Evolutionary conservation across 164 flowering plant species (phyloP).

Genomic region (Magnolia sinica): DNA sequence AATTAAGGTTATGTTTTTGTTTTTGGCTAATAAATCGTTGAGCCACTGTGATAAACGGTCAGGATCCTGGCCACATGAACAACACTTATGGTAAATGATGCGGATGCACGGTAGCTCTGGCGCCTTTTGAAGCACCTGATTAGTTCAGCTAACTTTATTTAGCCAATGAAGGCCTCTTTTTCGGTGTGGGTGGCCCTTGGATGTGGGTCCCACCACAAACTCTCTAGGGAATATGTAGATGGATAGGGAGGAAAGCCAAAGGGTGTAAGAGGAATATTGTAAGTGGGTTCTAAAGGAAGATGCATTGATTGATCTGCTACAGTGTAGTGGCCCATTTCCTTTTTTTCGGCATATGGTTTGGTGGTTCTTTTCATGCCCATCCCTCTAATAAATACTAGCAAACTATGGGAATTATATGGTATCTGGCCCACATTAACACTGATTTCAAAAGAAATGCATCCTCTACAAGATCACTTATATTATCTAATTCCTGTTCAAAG

Average conservation of each 20-base stretch:
- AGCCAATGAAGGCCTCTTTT: background rate
- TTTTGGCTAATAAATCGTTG: no score
- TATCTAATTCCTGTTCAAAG: no score
- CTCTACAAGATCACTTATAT: no score
- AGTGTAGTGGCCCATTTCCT: background rate
- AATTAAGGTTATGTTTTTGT: no score
- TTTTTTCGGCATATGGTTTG: background rate
- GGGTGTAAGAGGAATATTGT: background rate
- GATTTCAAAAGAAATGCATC: no score
- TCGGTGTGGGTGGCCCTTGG: background rate
- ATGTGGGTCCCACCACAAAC: background rate
- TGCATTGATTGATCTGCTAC: background rate
- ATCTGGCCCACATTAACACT: background rate
- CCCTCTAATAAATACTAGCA: background rate
- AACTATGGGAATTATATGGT: background rate
- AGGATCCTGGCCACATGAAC: no score
- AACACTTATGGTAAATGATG: background rate
- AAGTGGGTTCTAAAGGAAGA: background rate
- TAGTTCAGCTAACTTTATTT: background rate
- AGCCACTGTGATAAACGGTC: no score
- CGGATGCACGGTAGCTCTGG: background rate
- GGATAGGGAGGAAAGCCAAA: background rate
- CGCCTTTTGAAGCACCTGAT: background rate
- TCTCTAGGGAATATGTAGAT: slow-evolving; percentile 4
- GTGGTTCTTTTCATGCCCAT: background rate